phyloP scores from a whole-genome alignment of 768 basidiomycete genomes.

The Boletus subparvulus region DNA sequence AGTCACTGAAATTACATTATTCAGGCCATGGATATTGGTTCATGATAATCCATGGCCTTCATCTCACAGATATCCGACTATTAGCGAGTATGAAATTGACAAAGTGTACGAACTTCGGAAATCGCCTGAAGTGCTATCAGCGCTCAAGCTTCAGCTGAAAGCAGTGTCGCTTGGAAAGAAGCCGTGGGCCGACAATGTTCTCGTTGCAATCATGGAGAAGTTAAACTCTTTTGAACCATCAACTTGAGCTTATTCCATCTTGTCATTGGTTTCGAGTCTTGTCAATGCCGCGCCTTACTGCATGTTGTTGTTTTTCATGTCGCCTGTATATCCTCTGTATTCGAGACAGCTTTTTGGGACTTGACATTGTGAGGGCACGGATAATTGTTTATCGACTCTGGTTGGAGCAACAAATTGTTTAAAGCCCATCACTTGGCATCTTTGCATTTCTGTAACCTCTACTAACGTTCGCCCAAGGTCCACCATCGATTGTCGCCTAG shows the following conservation, averaged over 20 bases:
- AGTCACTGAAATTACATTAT: constrained; percentile 6
- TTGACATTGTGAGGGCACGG: no score
- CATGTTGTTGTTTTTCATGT: not conserved
- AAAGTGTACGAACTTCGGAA: constrained; percentile 21
- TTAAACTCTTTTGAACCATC: constrained; percentile 13
- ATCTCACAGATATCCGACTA: constrained; percentile 13
- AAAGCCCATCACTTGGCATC: not conserved
- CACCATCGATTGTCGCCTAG: not conserved
- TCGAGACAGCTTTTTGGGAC: no score
- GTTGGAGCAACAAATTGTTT: not conserved
- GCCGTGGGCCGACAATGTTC: constrained; percentile 24
- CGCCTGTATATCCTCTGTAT: not conserved
- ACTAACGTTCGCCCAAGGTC: not conserved
- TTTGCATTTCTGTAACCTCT: not conserved
- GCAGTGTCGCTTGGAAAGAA: constrained; percentile 25
- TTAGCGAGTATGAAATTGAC: constrained; percentile 19
- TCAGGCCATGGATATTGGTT: not conserved
- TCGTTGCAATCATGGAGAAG: constrained; percentile 26
- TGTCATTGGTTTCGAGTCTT: not conserved
- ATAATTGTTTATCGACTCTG: no score
- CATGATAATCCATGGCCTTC: not conserved
- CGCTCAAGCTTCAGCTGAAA: constrained; percentile 24
- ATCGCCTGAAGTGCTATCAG: constrained; percentile 19
- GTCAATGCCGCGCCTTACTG: not conserved
- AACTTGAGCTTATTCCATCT: not conserved